These are phyloP conservation scores for Pichia sp. DNA, from an alignment of 1,139 yeast genomes.

Conservation along the genomic window DNA sequence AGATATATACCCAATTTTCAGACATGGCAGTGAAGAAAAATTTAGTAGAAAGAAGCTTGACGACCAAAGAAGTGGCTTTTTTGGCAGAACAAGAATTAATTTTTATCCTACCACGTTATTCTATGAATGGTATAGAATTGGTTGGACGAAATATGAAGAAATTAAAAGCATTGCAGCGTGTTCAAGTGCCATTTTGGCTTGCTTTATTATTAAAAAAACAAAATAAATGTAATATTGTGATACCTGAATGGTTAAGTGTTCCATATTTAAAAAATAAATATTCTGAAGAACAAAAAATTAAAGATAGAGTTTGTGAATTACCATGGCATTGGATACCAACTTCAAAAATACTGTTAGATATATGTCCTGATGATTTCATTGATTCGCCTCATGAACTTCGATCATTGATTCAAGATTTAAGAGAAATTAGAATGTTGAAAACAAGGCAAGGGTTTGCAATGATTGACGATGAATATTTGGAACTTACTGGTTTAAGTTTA, in stretches of 20 bases:
- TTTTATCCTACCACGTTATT: constrained; percentile 68
- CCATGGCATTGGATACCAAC: constrained; percentile 89
- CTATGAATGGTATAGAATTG: constrained; percentile 55
- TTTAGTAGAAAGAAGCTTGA: constrained; percentile 54
- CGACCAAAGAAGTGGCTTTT: constrained; percentile 76
- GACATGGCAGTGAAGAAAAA: constrained; percentile 24
- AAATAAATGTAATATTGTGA: constrained; percentile 75
- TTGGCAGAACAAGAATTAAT: constrained; percentile 76
- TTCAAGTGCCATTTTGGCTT: constrained; percentile 78
- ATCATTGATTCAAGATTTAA: constrained; percentile 69
- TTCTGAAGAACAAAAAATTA: constrained; percentile 58
- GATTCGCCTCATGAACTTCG: constrained; percentile 62
- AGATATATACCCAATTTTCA: background rate
- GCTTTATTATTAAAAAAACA: constrained; percentile 80
- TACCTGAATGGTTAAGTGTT: constrained; percentile 80
- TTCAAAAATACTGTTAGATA: constrained; percentile 57
- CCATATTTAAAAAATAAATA: constrained; percentile 50
- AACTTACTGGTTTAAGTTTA: constrained; percentile 72
- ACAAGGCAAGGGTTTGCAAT: constrained; percentile 71
- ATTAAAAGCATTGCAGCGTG: constrained; percentile 55
- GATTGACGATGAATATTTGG: constrained; percentile 77
- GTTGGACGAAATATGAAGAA: constrained; percentile 37
- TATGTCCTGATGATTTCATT: constrained; percentile 68
- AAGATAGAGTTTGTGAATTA: constrained; percentile 57
- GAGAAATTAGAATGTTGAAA: constrained; percentile 78